These are phyloP conservation scores for Linum trigynum DNA, from an alignment of 345 rosid genomes.

Conservation along the genomic window DNA sequence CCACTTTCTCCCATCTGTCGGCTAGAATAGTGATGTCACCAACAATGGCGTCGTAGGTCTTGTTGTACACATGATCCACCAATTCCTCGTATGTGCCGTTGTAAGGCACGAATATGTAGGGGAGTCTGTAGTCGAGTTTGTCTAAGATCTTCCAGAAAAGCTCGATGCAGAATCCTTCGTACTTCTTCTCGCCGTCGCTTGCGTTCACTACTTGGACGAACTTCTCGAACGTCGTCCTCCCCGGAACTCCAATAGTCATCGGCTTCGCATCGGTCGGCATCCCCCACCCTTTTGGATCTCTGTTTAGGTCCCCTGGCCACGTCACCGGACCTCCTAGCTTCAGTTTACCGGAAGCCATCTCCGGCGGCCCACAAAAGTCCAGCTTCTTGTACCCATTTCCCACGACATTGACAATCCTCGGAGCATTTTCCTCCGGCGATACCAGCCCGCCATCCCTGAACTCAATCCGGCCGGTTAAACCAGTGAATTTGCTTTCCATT, in stretches of 20 bases:
- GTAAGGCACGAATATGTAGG: conserved; percentile 17
- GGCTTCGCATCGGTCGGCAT: conserved; percentile 24
- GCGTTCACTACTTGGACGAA: conserved; percentile 30
- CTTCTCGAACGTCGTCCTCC: conserved; percentile 26
- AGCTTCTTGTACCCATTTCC: conserved; percentile 35
- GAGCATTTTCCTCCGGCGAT: neutral
- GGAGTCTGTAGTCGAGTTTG: conserved; percentile 15
- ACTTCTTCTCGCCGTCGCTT: conserved; percentile 11
- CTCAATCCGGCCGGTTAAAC: conserved; percentile 34
- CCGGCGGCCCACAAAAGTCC: conserved; percentile 29
- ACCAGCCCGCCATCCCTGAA: conserved; percentile 20
- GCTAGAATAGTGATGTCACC: conserved; percentile 49
- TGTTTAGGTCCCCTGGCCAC: conserved; percentile 29
- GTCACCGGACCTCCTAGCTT: conserved; percentile 13
- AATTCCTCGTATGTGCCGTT: conserved; percentile 35
- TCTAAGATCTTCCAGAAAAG: conserved; percentile 24
- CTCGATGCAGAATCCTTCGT: conserved; percentile 42
- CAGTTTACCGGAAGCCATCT: neutral
- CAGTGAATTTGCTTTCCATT: conserved; percentile 20
- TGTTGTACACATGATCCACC: conserved; percentile 26
- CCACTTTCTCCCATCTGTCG: conserved; percentile 24
- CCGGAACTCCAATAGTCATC: conserved; percentile 39
- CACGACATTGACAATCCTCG: conserved; percentile 29
- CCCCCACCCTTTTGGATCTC: conserved; percentile 31
- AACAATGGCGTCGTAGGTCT: conserved; percentile 38